Evolutionary conservation across 1,139 yeast species (phyloP), one percentile per base, ranked within the genome.

Genomic region (Meyerozyma smithsonii): DNA sequence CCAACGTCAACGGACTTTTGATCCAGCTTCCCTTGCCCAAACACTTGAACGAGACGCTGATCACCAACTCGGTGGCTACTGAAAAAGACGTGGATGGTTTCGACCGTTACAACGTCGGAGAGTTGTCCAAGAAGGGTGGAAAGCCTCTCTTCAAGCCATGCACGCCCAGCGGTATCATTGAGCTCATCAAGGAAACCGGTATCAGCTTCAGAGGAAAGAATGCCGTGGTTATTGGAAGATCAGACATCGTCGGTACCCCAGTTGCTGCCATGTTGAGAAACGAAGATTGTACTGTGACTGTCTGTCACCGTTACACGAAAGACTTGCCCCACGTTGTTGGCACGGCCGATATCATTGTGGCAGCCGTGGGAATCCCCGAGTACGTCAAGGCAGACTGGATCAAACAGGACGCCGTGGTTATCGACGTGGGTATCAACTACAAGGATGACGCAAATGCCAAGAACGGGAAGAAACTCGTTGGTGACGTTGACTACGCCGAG

Each of bases 371-470:
- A 44, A 74, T 76, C 56, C 82, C 97, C 30, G 74, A 75, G 43
- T 89, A 80, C 56, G 85, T 92, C 50, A 74, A 85, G 66, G 96
- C 94, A 47, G 92, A 81, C 37, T 88, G 96, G 96, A 71, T 94
- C 56, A 88, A 85, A 62, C 68, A 71, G 41, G 95, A 86, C 39
- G 82, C 90, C 23, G 85, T 87, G 30, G 95, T 92, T 18, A 86
- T 92, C 49, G 99, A 92, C 58, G 99, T 92, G 36, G 99, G 99
- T 43, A 92, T 94, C 58, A 92, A 94, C 66, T 90, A 84, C 58
- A 72, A 88, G 44, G 81, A 79, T 1, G 97, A 90, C 57, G 55
- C 78, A 24, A 61, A 86, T 39, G 84, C 79, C 59, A 88, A 89
- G 65, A 74, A 86, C 7, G 98, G 98, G 37, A 78, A 79, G 55